Base-by-base conservation (phyloP, 805 yeast genomes). In the Metschnikowia vanudenii region DNA sequence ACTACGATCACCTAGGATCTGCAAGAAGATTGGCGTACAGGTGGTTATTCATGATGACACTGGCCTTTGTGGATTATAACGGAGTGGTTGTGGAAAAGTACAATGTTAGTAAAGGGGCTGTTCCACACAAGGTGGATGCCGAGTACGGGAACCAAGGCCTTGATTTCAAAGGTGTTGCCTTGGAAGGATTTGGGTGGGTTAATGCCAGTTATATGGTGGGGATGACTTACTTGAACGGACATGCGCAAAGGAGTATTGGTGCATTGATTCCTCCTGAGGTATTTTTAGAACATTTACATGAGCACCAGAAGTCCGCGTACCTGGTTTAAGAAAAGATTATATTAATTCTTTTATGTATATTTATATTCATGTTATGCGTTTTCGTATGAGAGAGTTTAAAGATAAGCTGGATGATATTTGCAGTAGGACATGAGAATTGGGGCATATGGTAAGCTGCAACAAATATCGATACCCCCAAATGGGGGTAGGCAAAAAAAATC, bases 171-270 rank as follows among this genome's bases (percentile, higher is more conserved):
- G 96, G 96, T 39, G 97, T 87, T 35, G 96, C 96, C 0, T 84
- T 86, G 7, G 97, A 94, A 67, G 99, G 99, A 1, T 92, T 92
- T 65, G 99, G 98, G 1, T 92, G 99, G 99, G 97, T 92, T 42
- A 92, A 92, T 69, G 85, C 98, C 5, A 82, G 94, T 56, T 90
- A 80, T 65, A 58, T 85, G 22, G 63, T 85, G 50, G 97, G 97
- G 0, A 68, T 89, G 50, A 75, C 84, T 18, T 79, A 79, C 49
- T 68, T 87, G 65, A 81, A 81, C 52, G 73, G 74, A 41, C 82
- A 80, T 53, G 90, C 91, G 2, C 75, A 75, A 48, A 74, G 96
- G 51, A 88, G 91, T 1, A 71, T 90, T 50, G 96, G 96, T 0
- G 78, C 91, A 3, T 80, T 85, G 43, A 82, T 90, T 2, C 81